These are phyloP conservation scores for Pseudohyphozyma bogoriensis DNA, from an alignment of 768 basidiomycete species.

Conservation along the genomic window DNA sequence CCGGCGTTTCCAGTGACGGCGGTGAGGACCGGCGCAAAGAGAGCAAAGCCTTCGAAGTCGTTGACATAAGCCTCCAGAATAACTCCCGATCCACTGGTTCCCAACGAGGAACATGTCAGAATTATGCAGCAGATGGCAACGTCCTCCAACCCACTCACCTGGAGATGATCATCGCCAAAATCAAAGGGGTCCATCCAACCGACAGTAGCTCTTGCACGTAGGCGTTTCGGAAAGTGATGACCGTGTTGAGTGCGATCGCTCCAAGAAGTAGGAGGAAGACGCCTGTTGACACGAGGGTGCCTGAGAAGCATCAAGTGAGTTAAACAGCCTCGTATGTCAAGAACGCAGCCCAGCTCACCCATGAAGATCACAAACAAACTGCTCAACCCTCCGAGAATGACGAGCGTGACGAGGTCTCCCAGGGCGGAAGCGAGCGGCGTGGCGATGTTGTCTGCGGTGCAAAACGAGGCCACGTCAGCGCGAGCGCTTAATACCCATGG, in stretches of 20 bases:
- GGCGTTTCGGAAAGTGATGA: constrained; percentile 55
- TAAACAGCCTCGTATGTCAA: background rate
- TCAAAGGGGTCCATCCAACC: constrained; percentile 81
- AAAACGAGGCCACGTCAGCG: background rate
- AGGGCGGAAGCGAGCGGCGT: constrained; percentile 86
- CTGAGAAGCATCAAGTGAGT: background rate
- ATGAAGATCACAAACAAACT: constrained; percentile 28
- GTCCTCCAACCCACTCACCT: constrained; percentile 25
- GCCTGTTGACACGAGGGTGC: constrained; percentile 45
- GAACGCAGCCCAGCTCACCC: constrained; percentile 7
- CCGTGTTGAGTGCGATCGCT: constrained; percentile 47
- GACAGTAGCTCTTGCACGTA: constrained; percentile 61
- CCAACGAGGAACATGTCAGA: too few species aligned
- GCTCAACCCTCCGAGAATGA: constrained; percentile 54
- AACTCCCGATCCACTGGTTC: constrained; percentile 65
- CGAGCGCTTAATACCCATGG: background rate
- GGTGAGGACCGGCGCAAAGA: constrained; percentile 78
- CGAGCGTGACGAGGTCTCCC: constrained; percentile 83
- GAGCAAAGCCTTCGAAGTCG: constrained; percentile 73
- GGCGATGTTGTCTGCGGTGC: constrained; percentile 72
- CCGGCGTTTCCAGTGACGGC: constrained; percentile 84
- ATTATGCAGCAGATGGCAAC: background rate
- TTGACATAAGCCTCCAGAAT: constrained; percentile 83
- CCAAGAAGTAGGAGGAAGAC: constrained; percentile 47
- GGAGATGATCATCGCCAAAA: constrained; percentile 67